Base-by-base conservation (phyloP, 306 rosid species). In the Pachyrhizus erosus region DNA sequence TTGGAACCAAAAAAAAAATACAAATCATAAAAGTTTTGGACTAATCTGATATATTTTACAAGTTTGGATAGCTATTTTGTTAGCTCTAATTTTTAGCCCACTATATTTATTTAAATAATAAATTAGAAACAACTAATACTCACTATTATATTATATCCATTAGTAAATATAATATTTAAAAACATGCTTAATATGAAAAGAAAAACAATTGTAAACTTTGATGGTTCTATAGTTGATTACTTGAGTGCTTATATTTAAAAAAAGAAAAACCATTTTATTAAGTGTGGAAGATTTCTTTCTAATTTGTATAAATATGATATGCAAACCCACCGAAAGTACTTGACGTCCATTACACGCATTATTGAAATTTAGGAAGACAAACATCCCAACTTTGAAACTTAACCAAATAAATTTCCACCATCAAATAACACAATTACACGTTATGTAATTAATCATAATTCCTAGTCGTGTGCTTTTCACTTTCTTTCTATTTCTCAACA, bases 401-500 rank as follows among this genome's bases (percentile, higher is more conserved):
- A 27, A 78, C 82, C 86, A 79, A 86, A 74, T 71, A 79, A 86
- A 74, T 71, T 24, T 82, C 34, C 80, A 77, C 23, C 3, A 20
- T 69, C 70, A 85, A 69, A 73, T 21, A 60, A 31, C 79, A n/a
- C 46, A 34, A 70, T 79, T 14, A 71, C 87, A 81, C 42, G 58
- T 76, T 69, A 49, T 68, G 55, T 4, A 17, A 57, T 75, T 76
- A 62, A 37, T 5, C 84, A 73, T 84, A 46, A 62, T 85, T 82
- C 46, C 61, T 62, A 83, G 37, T 20, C 76, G 77, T 68, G 37
- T 76, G 70, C 67, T 37, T 70, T 80, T 61, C 70, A 54, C 45
- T 70, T 75, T 75, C 74, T 73, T 84, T 42, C 40, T 58, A 37
- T 57, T 73, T 81, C 76, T 43, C 71, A 78, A 73, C 91, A 88